Evolutionary conservation across 1,284 basidiomycete species (phyloP).

Genomic region (Blastosporella zonata): DNA sequence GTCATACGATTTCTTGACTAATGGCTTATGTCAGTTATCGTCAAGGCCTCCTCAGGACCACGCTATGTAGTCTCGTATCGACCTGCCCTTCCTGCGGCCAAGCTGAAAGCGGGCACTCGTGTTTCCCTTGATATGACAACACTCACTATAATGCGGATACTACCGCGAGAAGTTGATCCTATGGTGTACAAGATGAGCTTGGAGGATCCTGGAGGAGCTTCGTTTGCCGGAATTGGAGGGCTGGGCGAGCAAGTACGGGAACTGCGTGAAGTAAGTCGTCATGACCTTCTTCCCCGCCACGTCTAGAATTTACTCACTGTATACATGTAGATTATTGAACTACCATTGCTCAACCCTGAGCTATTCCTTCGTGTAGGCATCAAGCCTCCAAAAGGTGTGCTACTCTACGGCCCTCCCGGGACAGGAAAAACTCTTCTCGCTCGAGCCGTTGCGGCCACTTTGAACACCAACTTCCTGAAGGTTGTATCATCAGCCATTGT

Average conservation of each 20-base stretch:
- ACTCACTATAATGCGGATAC: conserved; percentile 96
- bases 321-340: conserved; percentile 79
- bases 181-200: conserved; percentile 99
- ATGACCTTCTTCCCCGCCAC: background rate
- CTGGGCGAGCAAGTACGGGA: conserved; percentile 96
- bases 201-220: conserved; percentile 94
- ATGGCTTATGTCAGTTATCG: conserved; percentile 70
- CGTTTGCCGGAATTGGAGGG: conserved; percentile 97
- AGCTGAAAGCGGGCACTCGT: conserved; percentile 92
- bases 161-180: conserved; percentile 97
- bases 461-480: conserved; percentile 97
- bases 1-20: conserved; percentile 3
- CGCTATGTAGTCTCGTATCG: conserved; percentile 99
- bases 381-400: conserved; percentile 91
- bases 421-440: conserved; percentile 97
- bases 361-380: conserved; percentile 95
- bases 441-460: conserved; percentile 92
- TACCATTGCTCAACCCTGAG: conserved; percentile 94
- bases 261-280: conserved; percentile 79
- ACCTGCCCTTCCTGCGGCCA: conserved; percentile 86
- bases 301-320: background rate
- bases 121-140: conserved; percentile 99
- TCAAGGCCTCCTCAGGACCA: conserved; percentile 97
- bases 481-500: conserved; percentile 99
- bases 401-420: conserved; percentile 91